Percentiles rank a stretch among this genome's conserved stretches.
phyloP scores from a whole-genome alignment of 805 yeast genomes.

The Osmozyma mogii region DNA sequence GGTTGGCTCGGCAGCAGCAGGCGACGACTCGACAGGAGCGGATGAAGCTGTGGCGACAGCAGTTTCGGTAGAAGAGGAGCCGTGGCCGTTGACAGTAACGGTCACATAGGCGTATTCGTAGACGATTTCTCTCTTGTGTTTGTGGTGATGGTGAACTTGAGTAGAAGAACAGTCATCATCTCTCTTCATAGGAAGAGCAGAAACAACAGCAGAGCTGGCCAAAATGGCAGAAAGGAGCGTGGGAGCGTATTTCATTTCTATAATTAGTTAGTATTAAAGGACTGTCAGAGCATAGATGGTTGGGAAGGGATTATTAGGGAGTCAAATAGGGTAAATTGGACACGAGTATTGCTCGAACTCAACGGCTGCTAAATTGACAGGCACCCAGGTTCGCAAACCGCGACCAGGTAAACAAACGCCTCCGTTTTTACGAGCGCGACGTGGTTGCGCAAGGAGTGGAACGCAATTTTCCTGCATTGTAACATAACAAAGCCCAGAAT shows the following conservation, averaged over 20 bases:
- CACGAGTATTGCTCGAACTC: too few species aligned
- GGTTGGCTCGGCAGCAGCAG: background rate
- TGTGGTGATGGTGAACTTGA: constrained; percentile 47
- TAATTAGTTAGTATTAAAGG: background rate
- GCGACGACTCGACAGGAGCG: too few species aligned
- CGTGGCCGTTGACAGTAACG: constrained; percentile 32
- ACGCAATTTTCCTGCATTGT: too few species aligned
- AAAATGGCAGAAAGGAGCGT: constrained; percentile 3
- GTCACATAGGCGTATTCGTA: constrained; percentile 39
- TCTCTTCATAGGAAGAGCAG: constrained; percentile 11
- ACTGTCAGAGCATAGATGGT: too few species aligned
- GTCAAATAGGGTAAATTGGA: too few species aligned
- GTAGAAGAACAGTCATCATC: constrained; percentile 11
- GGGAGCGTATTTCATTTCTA: background rate
- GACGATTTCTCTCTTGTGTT: constrained; percentile 52
- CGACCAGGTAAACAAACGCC: too few species aligned
- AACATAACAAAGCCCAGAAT: too few species aligned
- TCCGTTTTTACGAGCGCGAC: too few species aligned
- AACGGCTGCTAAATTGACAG: too few species aligned
- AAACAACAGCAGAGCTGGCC: constrained; percentile 7
- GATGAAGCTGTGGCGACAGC: constrained; percentile 1
- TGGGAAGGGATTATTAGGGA: too few species aligned
- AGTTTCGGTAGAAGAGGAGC: constrained; percentile 28
- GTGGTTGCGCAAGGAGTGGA: too few species aligned
- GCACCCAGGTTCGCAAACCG: too few species aligned